A percentile compares a stretch with the other conserved stretches of the same genome.
Conservation (phyloP, 2,329 filamentous ascomycete species). For the Nigrospora sphaerica region DNA sequence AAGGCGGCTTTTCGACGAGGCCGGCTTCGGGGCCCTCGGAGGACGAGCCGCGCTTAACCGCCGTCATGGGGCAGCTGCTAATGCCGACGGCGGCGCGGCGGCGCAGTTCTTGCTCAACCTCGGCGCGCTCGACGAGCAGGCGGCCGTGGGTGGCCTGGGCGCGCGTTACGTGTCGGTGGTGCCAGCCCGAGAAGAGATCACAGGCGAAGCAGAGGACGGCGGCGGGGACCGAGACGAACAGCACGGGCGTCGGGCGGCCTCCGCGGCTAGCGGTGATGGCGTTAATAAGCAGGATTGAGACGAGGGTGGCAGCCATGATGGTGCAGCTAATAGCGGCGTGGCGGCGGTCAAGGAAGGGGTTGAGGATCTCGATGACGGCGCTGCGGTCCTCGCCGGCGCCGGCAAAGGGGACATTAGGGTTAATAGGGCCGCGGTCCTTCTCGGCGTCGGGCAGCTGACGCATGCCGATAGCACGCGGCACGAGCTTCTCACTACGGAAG, state of each 20-base stretch:
- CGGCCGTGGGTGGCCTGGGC: conserved; percentile 51
- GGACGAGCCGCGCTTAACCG: too few species aligned
- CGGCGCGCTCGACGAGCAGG: conserved; percentile 34
- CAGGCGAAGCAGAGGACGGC: conserved; percentile 62
- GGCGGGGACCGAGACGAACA: conserved; percentile 62
- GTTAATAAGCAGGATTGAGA: conserved; percentile 60
- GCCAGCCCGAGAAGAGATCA: conserved; percentile 59
- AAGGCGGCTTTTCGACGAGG: neutral
- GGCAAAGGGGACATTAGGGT: conserved; percentile 64
- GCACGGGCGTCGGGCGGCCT: conserved; percentile 45
- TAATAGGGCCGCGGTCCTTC: conserved; percentile 50
- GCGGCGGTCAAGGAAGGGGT: conserved; percentile 62
- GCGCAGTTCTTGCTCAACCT: conserved; percentile 26
- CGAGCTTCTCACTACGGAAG: conserved; percentile 56
- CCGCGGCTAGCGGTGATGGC: conserved; percentile 44
- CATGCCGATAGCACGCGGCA: conserved; percentile 60
- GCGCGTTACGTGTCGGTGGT: conserved; percentile 53
- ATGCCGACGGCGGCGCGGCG: neutral
- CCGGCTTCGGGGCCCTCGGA: neutral
- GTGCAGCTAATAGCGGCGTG: conserved; percentile 57
- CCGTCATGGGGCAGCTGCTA: neutral
- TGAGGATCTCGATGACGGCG: conserved; percentile 66
- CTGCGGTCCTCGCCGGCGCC: conserved; percentile 44
- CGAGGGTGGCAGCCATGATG: conserved; percentile 60
- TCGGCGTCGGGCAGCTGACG: conserved; percentile 56